Evolutionary conservation across 192 early-diverging fungal species (phyloP), one percentile per base, ranked within the genome.

Genomic region (Lobosporangium transversale): DNA sequence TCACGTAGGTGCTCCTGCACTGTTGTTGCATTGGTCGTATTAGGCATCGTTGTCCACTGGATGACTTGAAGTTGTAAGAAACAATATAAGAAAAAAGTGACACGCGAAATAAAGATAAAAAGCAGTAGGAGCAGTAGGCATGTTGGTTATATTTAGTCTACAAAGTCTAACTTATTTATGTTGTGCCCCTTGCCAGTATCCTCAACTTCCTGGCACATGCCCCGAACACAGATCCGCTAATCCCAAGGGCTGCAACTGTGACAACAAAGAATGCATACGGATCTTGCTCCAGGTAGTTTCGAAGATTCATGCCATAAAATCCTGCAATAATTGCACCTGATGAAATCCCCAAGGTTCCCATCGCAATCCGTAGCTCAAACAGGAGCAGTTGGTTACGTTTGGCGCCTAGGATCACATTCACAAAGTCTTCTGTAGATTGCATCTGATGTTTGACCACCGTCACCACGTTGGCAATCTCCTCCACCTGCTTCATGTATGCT

Each of bases 221-320:
- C 9, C 35, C 56, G 26, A 74, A 74, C 0, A 74, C 61, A 18
- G 49, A 56, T 6, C 24, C 31, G 40, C 62, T 48, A 17, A 74
- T n/a, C 8, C 45, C 55, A 9, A 55, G 14, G 3, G 53, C 61
- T 14, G 37, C 27, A 21, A 56, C 47, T 3, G 42, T 30, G 21
- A 96, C 88, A 4, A 84, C 50, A 14, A 73, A 63, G 76, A 96
- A 96, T 0, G 89, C 89, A 36, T 81, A 65, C 0, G 91, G 89
- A 30, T 88, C 70, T 2, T 66, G 53, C 62, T 96, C 95, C 23
- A 94, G 78, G 44, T 83, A 81, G 54, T 86, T 93, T 33, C 83
- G 68, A 55, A 96, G 68, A 70, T 96, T 96, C 95, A 96, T 96
- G 36, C 95, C 95, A 62, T 95, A 93, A 7, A 96, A 57, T 11